These are phyloP conservation scores for Amniculicola lignicola DNA, from an alignment of 495 filamentous ascomycete genomes.

Conservation along the genomic window DNA sequence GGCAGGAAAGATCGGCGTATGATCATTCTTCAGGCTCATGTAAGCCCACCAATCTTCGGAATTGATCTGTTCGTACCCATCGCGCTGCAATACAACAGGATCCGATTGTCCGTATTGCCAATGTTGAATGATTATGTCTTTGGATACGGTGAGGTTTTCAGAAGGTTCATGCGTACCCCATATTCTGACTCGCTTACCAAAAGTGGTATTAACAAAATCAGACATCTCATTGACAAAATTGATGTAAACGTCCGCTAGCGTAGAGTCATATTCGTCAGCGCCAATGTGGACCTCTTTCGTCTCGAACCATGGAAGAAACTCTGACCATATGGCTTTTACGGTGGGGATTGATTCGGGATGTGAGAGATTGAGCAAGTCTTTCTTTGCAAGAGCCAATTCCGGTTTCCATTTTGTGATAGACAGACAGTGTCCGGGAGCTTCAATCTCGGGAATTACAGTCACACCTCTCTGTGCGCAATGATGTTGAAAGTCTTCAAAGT, in stretches of 20 bases:
- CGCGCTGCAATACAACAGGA: conserved; percentile 43
- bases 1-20: conserved; percentile 52
- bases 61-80: conserved; percentile 51
- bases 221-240: conserved; percentile 54
- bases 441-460: conserved; percentile 56
- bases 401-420: conserved; percentile 58
- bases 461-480: conserved; percentile 54
- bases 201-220: conserved; percentile 43
- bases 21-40: conserved; percentile 55
- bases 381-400: conserved; percentile 49
- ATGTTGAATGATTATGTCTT: conserved; percentile 52
- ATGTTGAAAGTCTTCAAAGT: conserved; percentile 51
- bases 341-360: conserved; percentile 55
- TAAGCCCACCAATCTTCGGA: conserved; percentile 59
- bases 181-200: conserved; percentile 51
- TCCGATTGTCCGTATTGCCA: conserved; percentile 60
- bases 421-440: conserved; percentile 53
- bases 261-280: conserved; percentile 55
- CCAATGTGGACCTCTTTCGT: conserved; percentile 57
- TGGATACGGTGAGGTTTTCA: conserved; percentile 40
- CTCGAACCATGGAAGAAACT: conserved; percentile 57
- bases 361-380: conserved; percentile 53
- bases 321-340: conserved; percentile 53
- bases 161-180: conserved; percentile 56
- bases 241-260: conserved; percentile 53